Conservation (phyloP, 208 protist species). For the Trypanosoma melophagium region DNA sequence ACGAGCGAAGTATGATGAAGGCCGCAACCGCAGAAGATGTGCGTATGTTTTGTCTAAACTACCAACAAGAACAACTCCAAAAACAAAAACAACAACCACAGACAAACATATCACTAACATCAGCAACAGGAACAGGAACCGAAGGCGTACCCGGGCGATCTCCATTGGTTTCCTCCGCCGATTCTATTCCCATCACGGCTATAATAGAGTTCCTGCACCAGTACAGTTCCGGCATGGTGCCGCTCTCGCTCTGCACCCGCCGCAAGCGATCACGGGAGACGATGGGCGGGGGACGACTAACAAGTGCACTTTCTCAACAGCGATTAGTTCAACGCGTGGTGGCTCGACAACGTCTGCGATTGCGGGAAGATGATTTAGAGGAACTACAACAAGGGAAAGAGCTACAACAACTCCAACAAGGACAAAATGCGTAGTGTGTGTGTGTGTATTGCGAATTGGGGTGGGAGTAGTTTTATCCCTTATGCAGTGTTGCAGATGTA, state of each 20-base stretch:
- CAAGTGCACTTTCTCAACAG: constrained; percentile 28
- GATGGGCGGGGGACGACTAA: neutral
- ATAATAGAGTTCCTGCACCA: constrained; percentile 69
- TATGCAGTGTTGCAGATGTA: too few species aligned
- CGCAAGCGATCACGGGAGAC: constrained; percentile 63
- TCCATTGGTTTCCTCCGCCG: constrained; percentile 4
- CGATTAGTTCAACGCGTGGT: constrained; percentile 69
- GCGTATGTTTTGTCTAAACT: constrained; percentile 62
- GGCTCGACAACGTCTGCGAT: constrained; percentile 38
- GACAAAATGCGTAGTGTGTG: constrained; percentile 13
- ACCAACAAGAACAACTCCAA: constrained; percentile 35
- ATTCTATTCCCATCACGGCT: constrained; percentile 45
- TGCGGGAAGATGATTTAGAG: constrained; percentile 42
- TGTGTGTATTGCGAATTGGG: too few species aligned
- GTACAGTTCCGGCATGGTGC: constrained; percentile 80
- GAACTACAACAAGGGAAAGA: constrained; percentile 21
- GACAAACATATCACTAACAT: constrained; percentile 26
- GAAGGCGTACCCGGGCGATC: neutral
- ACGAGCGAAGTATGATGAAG: constrained; percentile 63
- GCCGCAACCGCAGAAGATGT: constrained; percentile 69
- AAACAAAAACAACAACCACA: constrained; percentile 18
- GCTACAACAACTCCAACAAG: constrained; percentile 9
- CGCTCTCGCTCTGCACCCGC: constrained; percentile 34
- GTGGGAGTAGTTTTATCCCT: too few species aligned
- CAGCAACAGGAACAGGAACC: neutral